Percentiles rank a stretch among this genome's conserved stretches.
These are phyloP conservation scores for Pseudogymnoascus sp. DNA, from an alignment of 2,329 filamentous ascomycete genomes.

Conservation along the genomic window DNA sequence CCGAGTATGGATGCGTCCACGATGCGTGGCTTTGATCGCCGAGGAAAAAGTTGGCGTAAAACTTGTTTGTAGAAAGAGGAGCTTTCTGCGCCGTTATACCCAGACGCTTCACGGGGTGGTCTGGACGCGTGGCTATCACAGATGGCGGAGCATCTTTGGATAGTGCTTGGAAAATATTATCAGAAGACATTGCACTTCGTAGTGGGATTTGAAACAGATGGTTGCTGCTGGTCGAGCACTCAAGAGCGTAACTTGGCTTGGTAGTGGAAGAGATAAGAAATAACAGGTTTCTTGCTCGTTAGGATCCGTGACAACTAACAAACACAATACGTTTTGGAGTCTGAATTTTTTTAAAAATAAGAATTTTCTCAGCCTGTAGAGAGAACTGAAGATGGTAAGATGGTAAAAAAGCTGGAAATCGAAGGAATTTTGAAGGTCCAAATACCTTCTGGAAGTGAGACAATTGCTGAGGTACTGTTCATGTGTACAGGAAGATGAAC, in stretches of 20 bases:
- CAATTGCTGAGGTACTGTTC: not conserved
- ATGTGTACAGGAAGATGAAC: not conserved
- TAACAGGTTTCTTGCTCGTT: not conserved
- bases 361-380: not conserved
- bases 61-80: conserved; percentile 68
- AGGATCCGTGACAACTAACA: not conserved
- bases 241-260: conserved; percentile 9
- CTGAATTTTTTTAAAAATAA: not conserved
- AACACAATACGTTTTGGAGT: not conserved
- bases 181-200: conserved; percentile 14
- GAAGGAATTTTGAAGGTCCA: conserved; percentile 2
- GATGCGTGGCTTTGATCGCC: conserved; percentile 59
- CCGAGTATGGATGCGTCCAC: conserved; percentile 68
- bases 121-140: conserved; percentile 37
- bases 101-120: conserved; percentile 50
- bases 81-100: conserved; percentile 34
- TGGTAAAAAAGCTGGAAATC: not conserved
- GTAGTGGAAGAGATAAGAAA: conserved; percentile 1
- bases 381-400: not conserved
- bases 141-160: conserved; percentile 42
- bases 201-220: not conserved
- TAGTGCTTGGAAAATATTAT: conserved; percentile 51
- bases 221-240: conserved; percentile 10
- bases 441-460: not conserved
- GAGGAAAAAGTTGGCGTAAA: conserved; percentile 73